phyloP scores from a whole-genome alignment of 192 early-diverging fungal genomes.

The Mortierella hygrophila region DNA sequence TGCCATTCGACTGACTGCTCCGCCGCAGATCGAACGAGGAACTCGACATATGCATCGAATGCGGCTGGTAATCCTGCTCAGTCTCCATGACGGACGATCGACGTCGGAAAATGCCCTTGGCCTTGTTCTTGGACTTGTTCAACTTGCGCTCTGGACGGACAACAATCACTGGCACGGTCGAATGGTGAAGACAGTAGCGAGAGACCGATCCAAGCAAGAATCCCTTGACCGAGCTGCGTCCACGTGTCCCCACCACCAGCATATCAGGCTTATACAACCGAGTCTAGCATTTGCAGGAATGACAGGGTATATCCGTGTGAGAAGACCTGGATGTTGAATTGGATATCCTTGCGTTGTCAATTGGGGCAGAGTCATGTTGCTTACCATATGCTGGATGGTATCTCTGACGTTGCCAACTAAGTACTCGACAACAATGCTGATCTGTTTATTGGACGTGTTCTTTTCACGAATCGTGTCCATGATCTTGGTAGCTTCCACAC shows the following conservation, averaged over 20 bases:
- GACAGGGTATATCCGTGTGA: background rate
- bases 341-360: background rate
- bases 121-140: constrained; percentile 50
- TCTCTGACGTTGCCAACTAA: constrained; percentile 68
- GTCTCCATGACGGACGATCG: constrained; percentile 23
- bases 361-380: background rate
- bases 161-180: constrained; percentile 75
- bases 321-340: background rate
- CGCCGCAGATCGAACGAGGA: constrained; percentile 30
- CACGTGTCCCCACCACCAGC: constrained; percentile 80
- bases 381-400: constrained; percentile 71
- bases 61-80: constrained; percentile 24
- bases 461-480: constrained; percentile 37
- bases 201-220: constrained; percentile 79
- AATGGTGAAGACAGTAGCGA: constrained; percentile 77
- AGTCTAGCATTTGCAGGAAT: constrained; percentile 45
- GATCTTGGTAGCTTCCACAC: constrained; percentile 36
- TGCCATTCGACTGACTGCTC: constrained; percentile 1
- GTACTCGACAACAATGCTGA: constrained; percentile 67
- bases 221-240: constrained; percentile 73
- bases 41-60: constrained; percentile 23
- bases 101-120: constrained; percentile 50
- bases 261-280: constrained; percentile 72
- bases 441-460: constrained; percentile 40
- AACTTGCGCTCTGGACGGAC: constrained; percentile 67